These are phyloP conservation scores for Arthrobotrys megalospora DNA, from an alignment of 2,329 filamentous ascomycete genomes.

Conservation along the genomic window DNA sequence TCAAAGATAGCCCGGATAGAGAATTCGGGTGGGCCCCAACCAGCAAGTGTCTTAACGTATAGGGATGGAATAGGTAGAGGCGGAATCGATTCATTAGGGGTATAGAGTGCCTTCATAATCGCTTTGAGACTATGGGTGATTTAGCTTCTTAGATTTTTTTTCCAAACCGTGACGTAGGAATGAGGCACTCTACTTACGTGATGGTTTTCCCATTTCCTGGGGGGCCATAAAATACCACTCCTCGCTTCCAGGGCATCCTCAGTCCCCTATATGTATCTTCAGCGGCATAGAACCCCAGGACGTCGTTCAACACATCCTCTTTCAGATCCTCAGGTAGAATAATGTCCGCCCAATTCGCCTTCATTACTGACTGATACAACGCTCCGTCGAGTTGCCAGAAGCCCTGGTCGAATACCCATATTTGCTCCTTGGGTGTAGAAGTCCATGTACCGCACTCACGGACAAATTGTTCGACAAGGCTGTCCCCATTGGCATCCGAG, in stretches of 20 bases:
- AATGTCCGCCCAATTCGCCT: slow-evolving; percentile 76
- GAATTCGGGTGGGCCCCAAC: slow-evolving; percentile 73
- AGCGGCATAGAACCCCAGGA: slow-evolving; percentile 76
- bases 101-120: slow-evolving; percentile 76
- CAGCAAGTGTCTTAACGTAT: slow-evolving; percentile 73
- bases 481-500: slow-evolving; percentile 18
- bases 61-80: slow-evolving; percentile 68
- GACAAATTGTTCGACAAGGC: slow-evolving; percentile 41
- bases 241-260: slow-evolving; percentile 79
- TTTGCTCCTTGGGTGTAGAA: slow-evolving; percentile 68
- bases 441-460: slow-evolving; percentile 46
- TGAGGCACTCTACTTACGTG: slow-evolving; percentile 67
- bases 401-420: slow-evolving; percentile 78
- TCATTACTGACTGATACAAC: slow-evolving; percentile 73
- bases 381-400: slow-evolving; percentile 76
- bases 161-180: background rate
- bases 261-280: slow-evolving; percentile 74
- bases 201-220: slow-evolving; percentile 80
- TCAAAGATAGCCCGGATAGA: slow-evolving; percentile 72
- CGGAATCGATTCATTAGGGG: slow-evolving; percentile 71
- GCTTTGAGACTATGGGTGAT: slow-evolving; percentile 72
- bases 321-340: slow-evolving; percentile 79
- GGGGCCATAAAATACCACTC: slow-evolving; percentile 78
- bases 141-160: background rate
- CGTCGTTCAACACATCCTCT: slow-evolving; percentile 75